phyloP scores from a whole-genome alignment of 768 basidiomycete species.

The Leccinellum albellum region DNA sequence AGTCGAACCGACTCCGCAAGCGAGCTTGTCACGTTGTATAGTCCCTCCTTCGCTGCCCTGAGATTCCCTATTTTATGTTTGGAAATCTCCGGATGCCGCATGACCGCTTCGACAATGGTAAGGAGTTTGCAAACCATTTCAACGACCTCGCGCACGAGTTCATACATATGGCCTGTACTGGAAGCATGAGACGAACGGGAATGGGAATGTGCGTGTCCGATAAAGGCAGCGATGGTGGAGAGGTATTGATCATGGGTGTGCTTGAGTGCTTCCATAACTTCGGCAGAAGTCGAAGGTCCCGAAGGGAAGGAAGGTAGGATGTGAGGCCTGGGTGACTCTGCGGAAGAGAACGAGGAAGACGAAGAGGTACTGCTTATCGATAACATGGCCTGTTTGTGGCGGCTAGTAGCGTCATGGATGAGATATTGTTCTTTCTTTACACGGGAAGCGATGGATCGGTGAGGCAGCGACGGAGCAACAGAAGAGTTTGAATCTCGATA shows the following conservation, averaged over 20 bases:
- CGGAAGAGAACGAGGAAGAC: conserved; percentile 64
- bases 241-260: conserved; percentile 85
- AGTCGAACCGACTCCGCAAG: conserved; percentile 84
- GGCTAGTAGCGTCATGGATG: conserved; percentile 34
- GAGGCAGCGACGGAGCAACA: conserved; percentile 35
- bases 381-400: conserved; percentile 41
- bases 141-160: conserved; percentile 91
- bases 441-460: conserved; percentile 24
- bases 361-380: conserved; percentile 75
- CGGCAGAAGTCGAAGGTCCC: conserved; percentile 64
- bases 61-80: conserved; percentile 61
- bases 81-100: conserved; percentile 69
- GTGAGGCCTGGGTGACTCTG: conserved; percentile 46
- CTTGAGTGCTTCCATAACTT: conserved; percentile 75
- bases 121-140: conserved; percentile 91
- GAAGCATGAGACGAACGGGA: conserved; percentile 87
- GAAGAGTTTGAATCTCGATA: too few species aligned
- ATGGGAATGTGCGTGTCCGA: conserved; percentile 94
- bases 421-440: conserved; percentile 40
- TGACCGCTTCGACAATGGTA: conserved; percentile 86
- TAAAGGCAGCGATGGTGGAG: conserved; percentile 94
- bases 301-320: conserved; percentile 58
- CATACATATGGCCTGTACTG: conserved; percentile 89
- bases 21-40: conserved; percentile 82
- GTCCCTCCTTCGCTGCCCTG: conserved; percentile 66